Base-by-base conservation (phyloP, 495 filamentous ascomycete genomes). In the Aspergillus wentii region DNA sequence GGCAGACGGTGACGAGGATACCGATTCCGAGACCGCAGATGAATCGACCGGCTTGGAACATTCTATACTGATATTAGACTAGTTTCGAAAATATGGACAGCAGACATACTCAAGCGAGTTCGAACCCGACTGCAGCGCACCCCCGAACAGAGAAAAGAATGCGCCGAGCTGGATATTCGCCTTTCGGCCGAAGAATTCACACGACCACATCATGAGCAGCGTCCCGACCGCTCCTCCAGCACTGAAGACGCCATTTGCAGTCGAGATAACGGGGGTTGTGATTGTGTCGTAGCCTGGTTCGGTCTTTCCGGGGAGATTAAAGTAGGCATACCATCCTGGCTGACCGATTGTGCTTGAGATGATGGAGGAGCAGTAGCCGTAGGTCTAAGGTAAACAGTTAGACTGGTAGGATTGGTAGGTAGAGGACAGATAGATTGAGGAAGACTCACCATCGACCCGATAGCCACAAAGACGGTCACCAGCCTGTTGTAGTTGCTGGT, bases 341-440 rank as follows among this genome's bases (percentile, higher is more conserved):
- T 74, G 73, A 16, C 73, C 73, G 38, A 77, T 66, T 0, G 72
- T 75, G 29, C 69, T 72, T 13, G 56, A 50, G 27, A 78, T 73
- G 36, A 73, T 66, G 1, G 72, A 70, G 11, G 70, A 45, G 31
- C 71, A 68, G 50, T 75, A 75, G 21, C 60, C 59, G 38, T 66
- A 72, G 15, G 69, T 65, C 61, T 65, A 26, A n/a, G 17, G 20
- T 14, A 41, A 11, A 16, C 11, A 9, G 13, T 47, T 33, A 39
- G 26, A 40, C 25, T n/a, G 5, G 15, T 30, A 27, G 11, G 29
- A 31, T 17, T 3, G 29, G 19, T 10, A 7, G 7, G 15, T 25
- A 21, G 29, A 14, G 39, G 18, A 1, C 26, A 18, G 0, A 23
- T 2, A 15, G 8, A 21, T 1, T 10, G 7, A 29, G n/a, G 8